phyloP scores from a whole-genome alignment of 2,329 filamentous ascomycete species.

The Fusarium penzigii region DNA sequence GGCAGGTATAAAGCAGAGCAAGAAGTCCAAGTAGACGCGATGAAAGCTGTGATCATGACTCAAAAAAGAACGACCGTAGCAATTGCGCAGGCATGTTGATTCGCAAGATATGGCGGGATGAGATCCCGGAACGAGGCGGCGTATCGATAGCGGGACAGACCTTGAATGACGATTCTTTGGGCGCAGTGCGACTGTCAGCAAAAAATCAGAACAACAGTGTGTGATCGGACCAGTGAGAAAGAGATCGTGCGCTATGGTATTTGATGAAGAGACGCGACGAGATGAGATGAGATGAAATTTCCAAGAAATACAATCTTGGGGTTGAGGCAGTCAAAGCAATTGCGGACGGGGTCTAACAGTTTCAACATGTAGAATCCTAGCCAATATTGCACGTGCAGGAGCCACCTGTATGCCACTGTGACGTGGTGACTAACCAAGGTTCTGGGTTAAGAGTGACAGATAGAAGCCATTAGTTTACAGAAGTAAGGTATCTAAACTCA shows the following conservation, averaged over 20 bases:
- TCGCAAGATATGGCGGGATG: slow-evolving; percentile 7
- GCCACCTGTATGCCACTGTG: not conserved
- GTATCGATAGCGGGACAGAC: slow-evolving; percentile 12
- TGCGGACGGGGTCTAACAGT: not conserved
- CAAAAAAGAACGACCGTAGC: slow-evolving; percentile 21
- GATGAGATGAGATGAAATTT: not conserved
- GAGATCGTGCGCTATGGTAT: not conserved
- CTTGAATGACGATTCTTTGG: no score
- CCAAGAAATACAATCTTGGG: not conserved
- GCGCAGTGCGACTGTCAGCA: not conserved
- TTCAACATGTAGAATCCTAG: not conserved
- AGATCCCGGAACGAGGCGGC: slow-evolving; percentile 10
- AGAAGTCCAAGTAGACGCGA: slow-evolving; percentile 14
- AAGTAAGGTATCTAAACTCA: not conserved
- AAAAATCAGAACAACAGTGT: not conserved
- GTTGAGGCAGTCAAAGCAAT: not conserved
- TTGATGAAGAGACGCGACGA: not conserved
- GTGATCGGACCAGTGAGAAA: not conserved
- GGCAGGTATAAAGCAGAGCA: slow-evolving; percentile 19
- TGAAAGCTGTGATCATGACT: slow-evolving; percentile 30
- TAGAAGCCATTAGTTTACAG: not conserved
- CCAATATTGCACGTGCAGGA: not conserved
- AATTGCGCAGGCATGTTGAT: slow-evolving; percentile 26
- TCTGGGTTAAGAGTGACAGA: not conserved
- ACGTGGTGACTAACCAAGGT: not conserved